Conservation (phyloP, 805 yeast genomes). For the Candida nanaspora region DNA sequence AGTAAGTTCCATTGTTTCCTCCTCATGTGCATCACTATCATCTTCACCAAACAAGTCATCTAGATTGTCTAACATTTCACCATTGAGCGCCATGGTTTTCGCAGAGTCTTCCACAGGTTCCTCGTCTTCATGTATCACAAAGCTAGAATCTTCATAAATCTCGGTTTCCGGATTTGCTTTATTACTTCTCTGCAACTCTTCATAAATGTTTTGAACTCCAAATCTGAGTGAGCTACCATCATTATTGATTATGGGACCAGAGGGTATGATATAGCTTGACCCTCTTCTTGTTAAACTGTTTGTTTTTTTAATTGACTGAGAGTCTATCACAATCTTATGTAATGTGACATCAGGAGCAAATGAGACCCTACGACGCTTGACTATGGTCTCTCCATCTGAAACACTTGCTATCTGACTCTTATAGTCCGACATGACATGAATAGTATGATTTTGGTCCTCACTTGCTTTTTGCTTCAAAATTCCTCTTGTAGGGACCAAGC, state of each 20-base stretch:
- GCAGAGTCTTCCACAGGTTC: constrained; percentile 11
- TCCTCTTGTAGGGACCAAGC: constrained; percentile 30
- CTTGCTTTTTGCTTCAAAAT: constrained; percentile 27
- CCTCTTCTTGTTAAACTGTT: constrained; percentile 14
- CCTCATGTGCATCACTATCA: constrained; percentile 5
- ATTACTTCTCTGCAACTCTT: not conserved
- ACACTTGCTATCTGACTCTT: not conserved
- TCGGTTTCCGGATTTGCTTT: not conserved
- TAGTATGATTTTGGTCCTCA: constrained; percentile 26
- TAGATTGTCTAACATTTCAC: not conserved
- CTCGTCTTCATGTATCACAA: constrained; percentile 3
- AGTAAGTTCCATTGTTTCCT: constrained; percentile 13
- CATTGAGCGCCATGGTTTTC: not conserved
- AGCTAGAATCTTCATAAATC: too few relatives aligned
- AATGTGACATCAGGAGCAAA: constrained; percentile 72
- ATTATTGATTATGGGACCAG: too few relatives aligned
- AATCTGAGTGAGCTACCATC: too few relatives aligned
- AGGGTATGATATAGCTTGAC: constrained; percentile 25
- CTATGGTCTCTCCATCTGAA: constrained; percentile 6
- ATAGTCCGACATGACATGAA: constrained; percentile 26
- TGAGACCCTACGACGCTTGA: constrained; percentile 50
- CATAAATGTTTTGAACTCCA: not conserved
- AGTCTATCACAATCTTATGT: constrained; percentile 30
- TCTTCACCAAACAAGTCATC: constrained; percentile 6
- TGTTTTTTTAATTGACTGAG: not conserved